Conservation (phyloP, 257 asterid genomes). For the Leonotis leonurus region DNA sequence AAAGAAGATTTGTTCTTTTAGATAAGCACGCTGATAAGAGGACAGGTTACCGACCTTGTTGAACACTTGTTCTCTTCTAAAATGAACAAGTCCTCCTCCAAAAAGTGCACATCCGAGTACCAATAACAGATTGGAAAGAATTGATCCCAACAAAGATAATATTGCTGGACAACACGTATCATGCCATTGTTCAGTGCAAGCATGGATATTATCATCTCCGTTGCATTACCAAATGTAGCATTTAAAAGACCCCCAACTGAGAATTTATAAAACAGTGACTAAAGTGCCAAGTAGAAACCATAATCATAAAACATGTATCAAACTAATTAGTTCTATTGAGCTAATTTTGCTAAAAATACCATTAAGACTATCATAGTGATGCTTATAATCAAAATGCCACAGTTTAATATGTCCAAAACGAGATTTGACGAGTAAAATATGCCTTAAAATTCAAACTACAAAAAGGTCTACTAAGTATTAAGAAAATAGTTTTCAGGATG, state of each 20-base stretch:
- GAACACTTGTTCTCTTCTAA: constrained; percentile 39
- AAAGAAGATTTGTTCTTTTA: background rate
- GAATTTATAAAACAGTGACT: background rate
- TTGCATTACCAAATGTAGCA: constrained; percentile 90
- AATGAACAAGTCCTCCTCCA: constrained; percentile 69
- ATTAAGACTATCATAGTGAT: background rate
- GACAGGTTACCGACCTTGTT: constrained; percentile 19
- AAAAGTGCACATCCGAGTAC: constrained; percentile 91
- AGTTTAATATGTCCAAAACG: background rate
- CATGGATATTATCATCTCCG: constrained; percentile 77
- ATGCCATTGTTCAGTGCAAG: constrained; percentile 60
- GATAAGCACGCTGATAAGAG: background rate
- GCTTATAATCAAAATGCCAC: background rate
- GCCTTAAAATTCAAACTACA: too few relatives aligned
- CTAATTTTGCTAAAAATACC: background rate
- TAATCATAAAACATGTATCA: background rate
- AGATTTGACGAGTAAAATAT: background rate
- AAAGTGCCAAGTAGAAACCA: background rate
- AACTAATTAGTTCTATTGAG: background rate
- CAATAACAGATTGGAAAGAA: constrained; percentile 66
- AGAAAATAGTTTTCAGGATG: background rate
- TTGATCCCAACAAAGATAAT: constrained; percentile 76
- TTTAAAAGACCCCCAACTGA: constrained; percentile 85
- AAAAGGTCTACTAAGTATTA: too few relatives aligned
- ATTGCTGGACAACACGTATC: constrained; percentile 78